Base-by-base conservation (phyloP, 2,329 filamentous ascomycete species). In the Botrytis sinoallii region DNA sequence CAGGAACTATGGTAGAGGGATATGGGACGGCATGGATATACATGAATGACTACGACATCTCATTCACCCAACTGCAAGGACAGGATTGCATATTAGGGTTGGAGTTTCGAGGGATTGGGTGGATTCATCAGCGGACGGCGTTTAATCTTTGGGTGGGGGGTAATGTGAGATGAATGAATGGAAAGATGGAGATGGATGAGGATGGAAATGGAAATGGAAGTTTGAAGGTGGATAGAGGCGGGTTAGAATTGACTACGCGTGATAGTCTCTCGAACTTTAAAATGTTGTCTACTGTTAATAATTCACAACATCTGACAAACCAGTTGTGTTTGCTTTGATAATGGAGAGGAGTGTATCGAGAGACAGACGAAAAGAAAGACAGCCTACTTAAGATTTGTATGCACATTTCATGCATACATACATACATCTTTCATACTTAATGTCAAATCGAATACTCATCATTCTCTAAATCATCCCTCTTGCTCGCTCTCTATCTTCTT, bases 121-220 rank as follows among this genome's bases (percentile, higher is more conserved):
- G 35, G 16, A 71, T 64, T 52, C 70, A 72, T 72, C 48, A 72
- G 70, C 63, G 70, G 46, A 9, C 29, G 70, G 70, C 63, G 70
- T 68, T 72, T 64, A 70, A 18, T 44, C 29, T 68, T 44, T 42
- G 59, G 59, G n/a, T 55, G 59, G 4, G 69, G 59, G 18, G 38
- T 38, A 66, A 67, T 25, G 14, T 52, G 64, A 5, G 42, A 42
- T 29, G 46, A 32, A 32, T 29, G 70, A 12, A 29, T 55, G n/a
- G 52, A 18, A 44, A 48, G 12, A 25, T 10, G 48, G 35, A 38
- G 6, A 40, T 40, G 44, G 40, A 20, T 8, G 44, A 46, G 44
- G 18, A 20, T 46, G 44, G 44, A 44, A 44, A 42, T 42, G 42
- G 42, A 44, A 42, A 16, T 20, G 18, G 44, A 38, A 14, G 12